Evolutionary conservation across 2,329 filamentous ascomycete genomes (phyloP), one percentile per base, ranked within the genome.

Genomic region (Phyllosticta citriasiana): DNA sequence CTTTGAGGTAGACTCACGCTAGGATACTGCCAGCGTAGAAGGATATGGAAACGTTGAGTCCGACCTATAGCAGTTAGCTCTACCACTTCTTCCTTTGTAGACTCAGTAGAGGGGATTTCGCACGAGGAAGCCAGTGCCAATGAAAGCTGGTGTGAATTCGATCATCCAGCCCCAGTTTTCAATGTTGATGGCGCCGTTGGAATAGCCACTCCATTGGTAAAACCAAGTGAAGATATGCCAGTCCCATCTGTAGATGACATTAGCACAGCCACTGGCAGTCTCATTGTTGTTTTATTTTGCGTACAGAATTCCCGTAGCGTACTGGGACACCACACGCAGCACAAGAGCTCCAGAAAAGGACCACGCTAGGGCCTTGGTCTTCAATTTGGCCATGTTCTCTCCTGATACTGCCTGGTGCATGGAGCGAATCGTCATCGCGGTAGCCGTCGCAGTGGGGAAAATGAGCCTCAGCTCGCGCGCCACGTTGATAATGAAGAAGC

Each of bases 401-500:
- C 82, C 83, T 14, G 73, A 75, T 0, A 79, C 75, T 4, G 82
- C 78, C 60, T 80, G 76, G 68, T 86, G 84, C 82, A 86, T 85
- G n/a, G 78, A 80, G 7, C 82, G 79, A 62, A 86, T 86, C 1
- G 82, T 83, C 72, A 85, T 78, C 26, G 82, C 83, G 0, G 83
- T 84, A 2, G 84, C 84, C 26, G 82, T 83, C 0, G 82, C 74
- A 0, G 82, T 81, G 1, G 83, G 83, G 71, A 85, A 86, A 61
- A 85, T 77, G 53, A 86, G 76, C 61, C 78, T 79, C 33, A 85
- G 73, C 71, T 86, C 82, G 9, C 83, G 77, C 2, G 82, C 82
- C 12, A 86, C 82, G 62, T 85, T 83, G 70, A 87, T 82, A 70
- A 88, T 81, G 75, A 87, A 88, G 75, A 88, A 87, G 68, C 85